These are phyloP conservation scores for Asclepias syriaca DNA, from an alignment of 257 asterid genomes.

Conservation along the genomic window DNA sequence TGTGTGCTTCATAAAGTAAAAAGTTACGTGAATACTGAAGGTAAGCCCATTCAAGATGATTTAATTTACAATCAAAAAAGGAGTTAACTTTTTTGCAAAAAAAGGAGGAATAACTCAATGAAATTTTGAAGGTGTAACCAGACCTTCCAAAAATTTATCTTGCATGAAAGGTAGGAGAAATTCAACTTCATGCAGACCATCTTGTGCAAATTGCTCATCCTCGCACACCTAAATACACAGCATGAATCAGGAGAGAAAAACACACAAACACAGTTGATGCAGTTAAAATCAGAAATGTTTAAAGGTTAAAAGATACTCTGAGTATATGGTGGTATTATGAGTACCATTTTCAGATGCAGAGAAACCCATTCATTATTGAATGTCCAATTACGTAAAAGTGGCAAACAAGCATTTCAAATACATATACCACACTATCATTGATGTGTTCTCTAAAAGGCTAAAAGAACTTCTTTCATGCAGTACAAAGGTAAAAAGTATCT, in stretches of 20 bases:
- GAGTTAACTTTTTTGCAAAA: background rate
- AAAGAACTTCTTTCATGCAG: background rate
- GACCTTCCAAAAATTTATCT: conserved; percentile 71
- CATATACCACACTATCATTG: background rate
- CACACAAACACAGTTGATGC: background rate
- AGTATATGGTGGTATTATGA: background rate
- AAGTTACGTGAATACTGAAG: conserved; percentile 2
- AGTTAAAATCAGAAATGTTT: background rate
- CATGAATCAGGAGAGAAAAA: background rate
- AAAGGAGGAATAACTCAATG: background rate
- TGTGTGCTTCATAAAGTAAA: conserved; percentile 47
- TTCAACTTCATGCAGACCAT: conserved; percentile 70
- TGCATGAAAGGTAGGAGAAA: conserved; percentile 79
- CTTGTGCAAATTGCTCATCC: conserved; percentile 56
- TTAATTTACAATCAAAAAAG: background rate
- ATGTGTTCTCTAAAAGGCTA: background rate
- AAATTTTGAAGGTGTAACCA: conserved; percentile 11
- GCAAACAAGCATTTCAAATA: background rate
- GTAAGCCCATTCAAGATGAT: background rate
- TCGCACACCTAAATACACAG: conserved; percentile 41
- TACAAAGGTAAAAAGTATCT: background rate
- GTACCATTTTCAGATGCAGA: background rate
- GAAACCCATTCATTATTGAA: background rate
- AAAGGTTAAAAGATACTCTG: background rate
- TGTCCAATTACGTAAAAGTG: background rate